Base-by-base conservation (phyloP, 805 yeast genomes). In the Candida dendrica region DNA sequence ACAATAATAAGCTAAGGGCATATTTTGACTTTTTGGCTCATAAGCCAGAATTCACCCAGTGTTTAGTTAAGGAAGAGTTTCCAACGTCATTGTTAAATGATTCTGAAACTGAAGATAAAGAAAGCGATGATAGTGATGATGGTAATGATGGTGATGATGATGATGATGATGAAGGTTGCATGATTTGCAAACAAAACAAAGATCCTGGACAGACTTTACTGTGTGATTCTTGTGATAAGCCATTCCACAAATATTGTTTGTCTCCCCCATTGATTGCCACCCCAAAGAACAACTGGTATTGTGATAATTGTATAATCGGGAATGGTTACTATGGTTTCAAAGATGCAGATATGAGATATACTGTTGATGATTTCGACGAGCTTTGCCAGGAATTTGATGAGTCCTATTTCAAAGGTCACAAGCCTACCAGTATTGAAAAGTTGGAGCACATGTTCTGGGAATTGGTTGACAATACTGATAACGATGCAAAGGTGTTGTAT, bases 291-390 rank as follows among this genome's bases (percentile, higher is more conserved):
- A 73, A 69, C 15, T 90, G 96, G 95, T 81, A 72, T 55, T 90
- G 98, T 59, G 83, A 82, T 39, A 74, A 74, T 43, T 90, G 98
- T 60, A 65, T 90, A n/a, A 69, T 84, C 13, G 96, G 95, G 0
- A 82, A 86, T 34, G 91, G 93, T 1, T 89, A 80, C 48, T 90
- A 87, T 55, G 95, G 95, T 1, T 90, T 91, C 59, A 90, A 84
- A 48, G 93, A 84, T 48, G 67, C 70, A 1, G 74, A 79, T 1
- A 57, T 66, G 16, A 64, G 66, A 35, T 81, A 82, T 54, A 66
- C 81, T 0, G 61, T 86, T 14, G 59, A 65, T 0, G 80, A 82
- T 43, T 90, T 89, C 58, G 71, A 74, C 47, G 59, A 71, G 4
- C 64, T 74, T 46, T 81, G 87, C 47, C 59, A 64, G 29, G 64